Evolutionary conservation across 2,329 filamentous ascomycete genomes (phyloP).

Genomic region (Kalaharituber pfeilii): DNA sequence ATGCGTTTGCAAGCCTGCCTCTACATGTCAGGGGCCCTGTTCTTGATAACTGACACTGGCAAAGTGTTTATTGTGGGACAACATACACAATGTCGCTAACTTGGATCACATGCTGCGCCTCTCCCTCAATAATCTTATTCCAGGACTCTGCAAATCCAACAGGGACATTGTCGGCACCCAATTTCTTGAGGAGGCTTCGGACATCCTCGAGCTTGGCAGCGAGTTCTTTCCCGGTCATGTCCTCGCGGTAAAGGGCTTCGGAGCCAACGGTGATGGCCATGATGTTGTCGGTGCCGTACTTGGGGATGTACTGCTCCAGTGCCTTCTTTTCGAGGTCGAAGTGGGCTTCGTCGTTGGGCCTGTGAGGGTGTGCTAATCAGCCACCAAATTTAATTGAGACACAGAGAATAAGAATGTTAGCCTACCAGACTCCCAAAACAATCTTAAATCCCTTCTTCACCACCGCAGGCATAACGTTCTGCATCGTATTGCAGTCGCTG

Average conservation of each 20-base stretch:
- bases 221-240: slow-evolving; percentile 44
- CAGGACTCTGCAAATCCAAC: slow-evolving; percentile 55
- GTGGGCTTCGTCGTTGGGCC: slow-evolving; percentile 45
- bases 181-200: slow-evolving; percentile 28
- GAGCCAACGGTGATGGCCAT: slow-evolving; percentile 55
- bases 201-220: slow-evolving; percentile 45
- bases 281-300: slow-evolving; percentile 33
- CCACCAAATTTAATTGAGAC: not conserved
- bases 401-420: slow-evolving; percentile 2
- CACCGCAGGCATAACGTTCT: slow-evolving; percentile 47
- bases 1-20: slow-evolving; percentile 44
- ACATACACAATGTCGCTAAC: slow-evolving; percentile 42
- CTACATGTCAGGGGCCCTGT: slow-evolving; percentile 5
- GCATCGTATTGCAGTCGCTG: slow-evolving; percentile 46
- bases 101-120: slow-evolving; percentile 44
- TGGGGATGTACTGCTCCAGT: slow-evolving; percentile 29
- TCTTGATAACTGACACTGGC: not conserved
- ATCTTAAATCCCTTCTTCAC: slow-evolving; percentile 48
- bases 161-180: slow-evolving; percentile 36
- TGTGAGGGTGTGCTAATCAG: not conserved
- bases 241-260: slow-evolving; percentile 51
- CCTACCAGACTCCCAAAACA: slow-evolving; percentile 51
- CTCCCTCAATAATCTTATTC: slow-evolving; percentile 55
- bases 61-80: not conserved
- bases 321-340: slow-evolving; percentile 44